A percentile compares a stretch with the other conserved stretches of the same genome.
These are phyloP conservation scores for Cyberlindnera nakhonratchasimensis DNA, from an alignment of 805 yeast genomes.

Conservation along the genomic window DNA sequence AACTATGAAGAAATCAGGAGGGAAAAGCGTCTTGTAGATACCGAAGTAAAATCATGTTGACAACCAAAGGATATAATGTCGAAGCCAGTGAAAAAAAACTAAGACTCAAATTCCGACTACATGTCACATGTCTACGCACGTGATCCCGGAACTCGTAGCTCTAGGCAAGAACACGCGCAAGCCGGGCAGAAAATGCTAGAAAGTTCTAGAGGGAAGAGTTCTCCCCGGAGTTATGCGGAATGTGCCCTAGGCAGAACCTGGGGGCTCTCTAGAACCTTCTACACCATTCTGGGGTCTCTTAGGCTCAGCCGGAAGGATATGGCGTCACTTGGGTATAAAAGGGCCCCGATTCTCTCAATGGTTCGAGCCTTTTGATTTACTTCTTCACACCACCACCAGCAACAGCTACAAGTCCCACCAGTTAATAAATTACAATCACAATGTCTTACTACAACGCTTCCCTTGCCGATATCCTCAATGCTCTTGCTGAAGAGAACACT, in stretches of 20 bases:
- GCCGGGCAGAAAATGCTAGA: slow-evolving; percentile 1
- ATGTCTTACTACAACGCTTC: slow-evolving; percentile 20
- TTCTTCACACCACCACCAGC: neutral
- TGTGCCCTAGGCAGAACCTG: neutral
- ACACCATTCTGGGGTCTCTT: neutral
- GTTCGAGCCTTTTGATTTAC: neutral
- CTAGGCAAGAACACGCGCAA: neutral
- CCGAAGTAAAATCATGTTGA: no score
- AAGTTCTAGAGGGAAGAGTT: neutral
- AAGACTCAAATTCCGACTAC: neutral
- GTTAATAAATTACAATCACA: neutral
- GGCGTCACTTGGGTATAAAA: slow-evolving; percentile 1
- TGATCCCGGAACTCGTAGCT: neutral
- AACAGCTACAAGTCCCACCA: neutral
- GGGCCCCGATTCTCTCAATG: neutral
- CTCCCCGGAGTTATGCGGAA: neutral
- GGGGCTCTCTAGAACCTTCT: slow-evolving; percentile 3
- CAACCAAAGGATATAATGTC: neutral
- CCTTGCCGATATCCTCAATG: slow-evolving; percentile 24
- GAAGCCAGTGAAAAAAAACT: neutral
- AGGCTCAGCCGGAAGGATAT: neutral
- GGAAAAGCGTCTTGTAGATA: no score
- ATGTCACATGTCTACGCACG: neutral
- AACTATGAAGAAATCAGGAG: no score
- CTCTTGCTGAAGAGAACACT: slow-evolving; percentile 15